A percentile compares a stretch with the other conserved stretches of the same genome.
Conservation (phyloP, 352 stramenopile species). For the Globisporangium paroecandrum region DNA sequence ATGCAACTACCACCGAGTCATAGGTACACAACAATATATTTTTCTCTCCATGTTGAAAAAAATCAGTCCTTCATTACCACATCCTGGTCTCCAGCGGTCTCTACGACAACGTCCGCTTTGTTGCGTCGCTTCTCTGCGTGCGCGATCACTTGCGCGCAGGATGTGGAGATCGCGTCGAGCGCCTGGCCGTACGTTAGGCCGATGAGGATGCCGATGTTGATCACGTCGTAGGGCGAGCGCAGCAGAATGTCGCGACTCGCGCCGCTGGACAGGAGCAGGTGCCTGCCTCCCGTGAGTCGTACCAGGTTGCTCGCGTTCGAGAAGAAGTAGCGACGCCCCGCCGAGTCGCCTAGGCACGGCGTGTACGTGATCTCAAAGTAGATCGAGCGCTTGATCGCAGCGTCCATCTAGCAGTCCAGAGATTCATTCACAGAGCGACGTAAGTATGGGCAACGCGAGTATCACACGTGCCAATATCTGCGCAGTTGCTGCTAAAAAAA, state of each 20-base stretch:
- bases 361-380: slow-evolving; percentile 84
- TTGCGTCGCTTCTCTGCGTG: slow-evolving; percentile 57
- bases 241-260: slow-evolving; percentile 72
- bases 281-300: slow-evolving; percentile 57
- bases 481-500: background rate
- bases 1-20: background rate
- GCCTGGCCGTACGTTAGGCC: slow-evolving; percentile 70
- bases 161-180: slow-evolving; percentile 60
- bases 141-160: slow-evolving; percentile 50
- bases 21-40: slow-evolving; percentile 5
- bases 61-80: slow-evolving; percentile 45
- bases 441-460: background rate
- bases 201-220: slow-evolving; percentile 74
- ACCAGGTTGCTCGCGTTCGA: slow-evolving; percentile 81
- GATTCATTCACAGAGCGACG: background rate
- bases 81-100: slow-evolving; percentile 19
- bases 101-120: slow-evolving; percentile 40
- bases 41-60: slow-evolving; percentile 2
- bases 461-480: no score
- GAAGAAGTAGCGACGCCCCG: slow-evolving; percentile 81
- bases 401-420: slow-evolving; percentile 41
- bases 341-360: slow-evolving; percentile 69
- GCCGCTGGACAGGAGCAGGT: slow-evolving; percentile 73
- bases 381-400: slow-evolving; percentile 65
- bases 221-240: slow-evolving; percentile 76